Evolutionary conservation across 345 rosid species (phyloP).

Genomic region (Eucalyptus sp.): DNA sequence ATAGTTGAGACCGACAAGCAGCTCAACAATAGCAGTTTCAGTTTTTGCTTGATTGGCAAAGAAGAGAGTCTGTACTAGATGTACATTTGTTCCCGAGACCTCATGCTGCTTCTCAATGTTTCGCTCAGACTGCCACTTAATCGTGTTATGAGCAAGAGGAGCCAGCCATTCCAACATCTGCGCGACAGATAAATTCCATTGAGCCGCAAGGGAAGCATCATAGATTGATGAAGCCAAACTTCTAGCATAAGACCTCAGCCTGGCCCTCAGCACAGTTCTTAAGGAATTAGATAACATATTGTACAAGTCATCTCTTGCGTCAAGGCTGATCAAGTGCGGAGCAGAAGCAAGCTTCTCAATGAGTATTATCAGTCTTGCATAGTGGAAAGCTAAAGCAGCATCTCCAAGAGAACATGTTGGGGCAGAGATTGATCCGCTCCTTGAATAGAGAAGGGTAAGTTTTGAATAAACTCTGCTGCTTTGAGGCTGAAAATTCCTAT

Average conservation of each 20-base stretch:
- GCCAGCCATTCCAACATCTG: conserved; percentile 45
- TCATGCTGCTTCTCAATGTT: conserved; percentile 40
- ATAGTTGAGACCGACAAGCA: conserved; percentile 50
- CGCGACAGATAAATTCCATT: conserved; percentile 27
- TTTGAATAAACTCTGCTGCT: conserved; percentile 14
- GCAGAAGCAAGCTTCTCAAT: conserved; percentile 42
- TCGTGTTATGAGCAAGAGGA: conserved; percentile 48
- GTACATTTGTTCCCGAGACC: conserved; percentile 28
- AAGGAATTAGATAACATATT: conserved; percentile 36
- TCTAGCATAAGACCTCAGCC: conserved; percentile 23
- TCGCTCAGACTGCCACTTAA: conserved; percentile 48
- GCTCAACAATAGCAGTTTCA: conserved; percentile 51
- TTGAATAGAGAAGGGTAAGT: conserved; percentile 20
- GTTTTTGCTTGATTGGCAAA: conserved; percentile 50
- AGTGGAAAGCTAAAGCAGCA: conserved; percentile 52
- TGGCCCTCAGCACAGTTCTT: conserved; percentile 20
- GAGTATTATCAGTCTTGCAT: conserved; percentile 39
- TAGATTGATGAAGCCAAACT: conserved; percentile 14
- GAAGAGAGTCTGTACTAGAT: conserved; percentile 50
- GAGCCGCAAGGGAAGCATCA: conserved; percentile 26
- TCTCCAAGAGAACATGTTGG: conserved; percentile 41
- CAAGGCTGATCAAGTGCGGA: conserved; percentile 31
- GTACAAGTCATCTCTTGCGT: conserved; percentile 40
- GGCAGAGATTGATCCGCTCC: conserved; percentile 15
- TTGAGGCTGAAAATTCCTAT: conserved; percentile 2